phyloP scores from a whole-genome alignment of 768 basidiomycete species.

The Amanita fuliginea region DNA sequence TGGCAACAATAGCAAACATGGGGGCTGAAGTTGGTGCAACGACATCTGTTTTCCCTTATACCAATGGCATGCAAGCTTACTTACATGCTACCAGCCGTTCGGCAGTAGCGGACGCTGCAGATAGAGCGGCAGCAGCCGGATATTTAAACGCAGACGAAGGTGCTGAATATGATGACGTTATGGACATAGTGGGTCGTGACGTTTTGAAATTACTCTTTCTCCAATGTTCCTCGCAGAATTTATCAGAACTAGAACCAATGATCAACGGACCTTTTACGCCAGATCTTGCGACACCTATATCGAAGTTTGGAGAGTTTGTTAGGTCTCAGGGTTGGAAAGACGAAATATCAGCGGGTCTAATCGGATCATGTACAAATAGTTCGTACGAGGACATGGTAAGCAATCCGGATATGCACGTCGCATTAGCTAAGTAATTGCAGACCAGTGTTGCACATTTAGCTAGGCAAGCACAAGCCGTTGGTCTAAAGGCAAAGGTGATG shows the following conservation, averaged over 20 bases:
- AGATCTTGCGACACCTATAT: constrained; percentile 89
- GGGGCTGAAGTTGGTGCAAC: constrained; percentile 99
- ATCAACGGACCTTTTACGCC: constrained; percentile 98
- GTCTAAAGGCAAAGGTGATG: constrained; percentile 61
- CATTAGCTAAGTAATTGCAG: constrained; percentile 25
- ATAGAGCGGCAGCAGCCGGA: constrained; percentile 65
- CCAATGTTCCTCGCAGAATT: constrained; percentile 39
- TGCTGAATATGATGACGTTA: constrained; percentile 89
- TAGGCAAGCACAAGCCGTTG: constrained; percentile 75
- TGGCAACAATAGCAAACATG: constrained; percentile 98
- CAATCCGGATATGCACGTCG: not conserved
- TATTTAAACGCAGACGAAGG: constrained; percentile 79
- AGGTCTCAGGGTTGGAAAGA: constrained; percentile 88
- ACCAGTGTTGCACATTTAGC: constrained; percentile 89
- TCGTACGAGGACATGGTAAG: constrained; percentile 91
- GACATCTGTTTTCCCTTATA: constrained; percentile 96
- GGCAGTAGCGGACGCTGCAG: constrained; percentile 79
- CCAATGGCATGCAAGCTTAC: constrained; percentile 79
- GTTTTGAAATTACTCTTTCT: not conserved
- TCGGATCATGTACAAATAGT: constrained; percentile 99
- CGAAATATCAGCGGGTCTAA: constrained; percentile 81
- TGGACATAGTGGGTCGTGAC: constrained; percentile 68
- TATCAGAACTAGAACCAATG: constrained; percentile 82
- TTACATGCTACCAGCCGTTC: constrained; percentile 83
- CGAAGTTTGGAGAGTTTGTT: constrained; percentile 74